Conservation (phyloP, 352 stramenopile genomes). For the Pythium dissotocum region DNA sequence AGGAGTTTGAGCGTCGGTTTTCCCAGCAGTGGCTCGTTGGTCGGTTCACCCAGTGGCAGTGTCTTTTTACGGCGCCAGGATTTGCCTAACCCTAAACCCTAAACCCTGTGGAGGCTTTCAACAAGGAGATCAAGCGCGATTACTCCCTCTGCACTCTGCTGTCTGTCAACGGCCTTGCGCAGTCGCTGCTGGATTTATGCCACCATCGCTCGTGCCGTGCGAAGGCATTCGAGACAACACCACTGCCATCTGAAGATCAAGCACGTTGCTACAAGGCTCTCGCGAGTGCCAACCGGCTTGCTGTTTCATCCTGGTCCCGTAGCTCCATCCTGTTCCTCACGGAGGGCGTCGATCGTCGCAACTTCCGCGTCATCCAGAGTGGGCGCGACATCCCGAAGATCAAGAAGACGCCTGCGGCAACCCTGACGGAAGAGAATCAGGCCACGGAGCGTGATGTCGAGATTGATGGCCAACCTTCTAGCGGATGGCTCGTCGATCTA, state of each 20-base stretch:
- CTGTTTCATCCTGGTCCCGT: too few species aligned
- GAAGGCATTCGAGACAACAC: neutral
- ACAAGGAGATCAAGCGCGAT: slow-evolving; percentile 16
- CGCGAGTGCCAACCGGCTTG: too few species aligned
- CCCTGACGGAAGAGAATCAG: too few species aligned
- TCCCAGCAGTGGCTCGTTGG: neutral
- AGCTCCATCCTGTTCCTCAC: too few species aligned
- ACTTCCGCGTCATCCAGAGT: too few species aligned
- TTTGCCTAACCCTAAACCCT: too few species aligned
- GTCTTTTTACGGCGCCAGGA: neutral
- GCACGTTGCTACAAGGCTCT: neutral
- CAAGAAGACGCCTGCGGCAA: too few species aligned
- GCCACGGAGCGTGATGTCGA: too few species aligned
- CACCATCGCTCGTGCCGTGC: neutral
- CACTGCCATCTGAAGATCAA: neutral
- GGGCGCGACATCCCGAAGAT: too few species aligned
- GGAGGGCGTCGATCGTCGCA: too few species aligned
- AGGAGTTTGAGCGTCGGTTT: neutral
- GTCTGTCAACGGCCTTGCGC: slow-evolving; percentile 3
- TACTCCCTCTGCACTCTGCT: slow-evolving; percentile 6
- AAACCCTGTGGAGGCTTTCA: slow-evolving; percentile 8
- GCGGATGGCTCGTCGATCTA: too few species aligned
- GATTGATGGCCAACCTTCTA: too few species aligned
- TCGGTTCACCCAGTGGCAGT: slow-evolving; percentile 5
- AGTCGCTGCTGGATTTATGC: slow-evolving; percentile 3